Conservation (phyloP, 176 grass and related monocot species). For the Hordeum marinum region DNA sequence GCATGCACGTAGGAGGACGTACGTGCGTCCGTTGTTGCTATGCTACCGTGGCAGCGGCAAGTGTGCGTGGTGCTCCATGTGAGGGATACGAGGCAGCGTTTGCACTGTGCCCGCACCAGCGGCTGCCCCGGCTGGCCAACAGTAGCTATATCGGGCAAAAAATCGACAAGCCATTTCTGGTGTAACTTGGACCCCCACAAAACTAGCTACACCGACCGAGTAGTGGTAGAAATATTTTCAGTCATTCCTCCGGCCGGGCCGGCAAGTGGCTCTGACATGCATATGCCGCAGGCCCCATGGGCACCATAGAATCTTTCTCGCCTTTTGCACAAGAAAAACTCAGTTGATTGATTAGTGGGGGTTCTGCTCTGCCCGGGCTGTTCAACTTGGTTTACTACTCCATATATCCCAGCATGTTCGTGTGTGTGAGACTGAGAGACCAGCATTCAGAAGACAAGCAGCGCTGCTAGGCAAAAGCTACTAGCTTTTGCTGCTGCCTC, state of each 20-base stretch:
- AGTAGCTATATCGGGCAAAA: constrained; percentile 48
- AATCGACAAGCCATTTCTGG: constrained; percentile 26
- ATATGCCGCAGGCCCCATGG: not conserved
- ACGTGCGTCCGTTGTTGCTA: not conserved
- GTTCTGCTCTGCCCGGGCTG: not conserved
- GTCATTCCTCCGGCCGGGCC: not conserved
- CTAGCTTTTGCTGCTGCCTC: not conserved
- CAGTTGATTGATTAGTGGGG: not conserved
- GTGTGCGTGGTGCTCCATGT: not conserved
- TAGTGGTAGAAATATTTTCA: not conserved
- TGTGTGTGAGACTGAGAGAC: not conserved
- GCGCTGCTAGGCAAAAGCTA: not conserved
- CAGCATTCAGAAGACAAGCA: not conserved
- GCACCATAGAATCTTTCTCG: not conserved
- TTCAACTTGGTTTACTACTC: not conserved
- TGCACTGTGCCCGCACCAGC: constrained; percentile 4
- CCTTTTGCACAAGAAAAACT: not conserved
- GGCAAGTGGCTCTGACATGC: not conserved
- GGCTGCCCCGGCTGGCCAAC: constrained; percentile 35
- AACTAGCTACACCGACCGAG: not conserved
- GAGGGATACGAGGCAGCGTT: not conserved
- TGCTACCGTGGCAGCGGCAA: constrained; percentile 19
- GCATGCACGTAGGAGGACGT: not conserved
- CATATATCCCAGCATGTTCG: not conserved
- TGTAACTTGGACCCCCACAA: constrained; percentile 1